phyloP scores from a whole-genome alignment of 441 rosid species.

The Erodium texanum region DNA sequence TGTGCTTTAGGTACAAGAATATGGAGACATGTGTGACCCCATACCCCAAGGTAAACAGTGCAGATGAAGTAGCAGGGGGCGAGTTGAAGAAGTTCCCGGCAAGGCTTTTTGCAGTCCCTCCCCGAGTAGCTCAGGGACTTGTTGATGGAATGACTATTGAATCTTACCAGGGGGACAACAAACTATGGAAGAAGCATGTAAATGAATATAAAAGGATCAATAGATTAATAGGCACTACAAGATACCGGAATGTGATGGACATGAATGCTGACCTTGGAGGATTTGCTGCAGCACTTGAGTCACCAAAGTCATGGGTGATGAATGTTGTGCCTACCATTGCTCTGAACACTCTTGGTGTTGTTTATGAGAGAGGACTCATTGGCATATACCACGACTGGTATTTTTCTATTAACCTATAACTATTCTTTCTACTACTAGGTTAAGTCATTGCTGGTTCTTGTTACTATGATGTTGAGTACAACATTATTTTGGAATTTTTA shows the following conservation, averaged over 20 bases:
- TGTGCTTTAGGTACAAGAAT: slow-evolving; percentile 3
- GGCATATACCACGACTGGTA: slow-evolving; percentile 96
- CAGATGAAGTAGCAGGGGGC: slow-evolving; percentile 2
- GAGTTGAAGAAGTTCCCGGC: slow-evolving; percentile 3
- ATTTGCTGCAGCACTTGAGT: slow-evolving; percentile 83
- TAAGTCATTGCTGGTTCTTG: no score
- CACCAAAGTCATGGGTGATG: slow-evolving; percentile 94
- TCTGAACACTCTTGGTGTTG: slow-evolving; percentile 64
- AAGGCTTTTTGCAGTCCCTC: slow-evolving; percentile 1
- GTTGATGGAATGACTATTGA: slow-evolving; percentile 45
- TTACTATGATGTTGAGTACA: no score
- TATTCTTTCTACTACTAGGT: background rate
- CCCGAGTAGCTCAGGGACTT: slow-evolving; percentile 35
- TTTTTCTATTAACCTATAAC: slow-evolving; percentile 12
- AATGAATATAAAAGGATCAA: slow-evolving; percentile 37
- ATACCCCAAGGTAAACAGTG: slow-evolving; percentile 3
- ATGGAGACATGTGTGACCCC: background rate
- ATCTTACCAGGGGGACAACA: slow-evolving; percentile 53
- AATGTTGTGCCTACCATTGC: slow-evolving; percentile 85
- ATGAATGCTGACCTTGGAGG: slow-evolving; percentile 96
- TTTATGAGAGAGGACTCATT: slow-evolving; percentile 81
- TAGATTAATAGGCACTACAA: slow-evolving; percentile 17
- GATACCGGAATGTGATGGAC: slow-evolving; percentile 58
- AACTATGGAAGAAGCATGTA: slow-evolving; percentile 74
- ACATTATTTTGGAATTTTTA: no score